These are phyloP conservation scores for Cutaneotrichosporon dermatis DNA, from an alignment of 1,284 basidiomycete genomes.

Conservation along the genomic window DNA sequence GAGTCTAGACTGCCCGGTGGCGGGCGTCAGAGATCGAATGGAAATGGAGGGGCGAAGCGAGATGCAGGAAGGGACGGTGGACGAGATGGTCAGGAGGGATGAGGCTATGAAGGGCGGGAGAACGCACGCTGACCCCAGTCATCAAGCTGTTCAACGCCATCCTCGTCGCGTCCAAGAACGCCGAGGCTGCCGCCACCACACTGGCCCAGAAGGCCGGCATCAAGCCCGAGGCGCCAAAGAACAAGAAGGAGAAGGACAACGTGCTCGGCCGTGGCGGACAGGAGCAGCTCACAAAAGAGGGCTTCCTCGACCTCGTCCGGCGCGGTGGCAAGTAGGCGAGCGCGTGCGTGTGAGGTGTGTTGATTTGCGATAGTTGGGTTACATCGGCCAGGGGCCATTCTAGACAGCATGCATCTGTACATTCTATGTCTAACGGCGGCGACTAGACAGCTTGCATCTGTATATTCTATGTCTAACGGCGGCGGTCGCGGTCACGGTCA, in stretches of 20 bases:
- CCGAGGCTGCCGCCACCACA: slow-evolving; percentile 31
- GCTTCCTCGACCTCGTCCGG: slow-evolving; percentile 51
- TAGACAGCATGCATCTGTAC: background rate
- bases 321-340: slow-evolving; percentile 5
- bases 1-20: slow-evolving; percentile 20
- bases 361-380: background rate
- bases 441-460: background rate
- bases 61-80: no score
- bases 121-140: slow-evolving; percentile 26
- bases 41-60: background rate
- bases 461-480: background rate
- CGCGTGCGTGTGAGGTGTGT: background rate
- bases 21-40: background rate
- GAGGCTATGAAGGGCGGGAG: no score
- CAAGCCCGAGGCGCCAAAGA: slow-evolving; percentile 36
- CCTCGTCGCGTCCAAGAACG: slow-evolving; percentile 42
- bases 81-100: no score
- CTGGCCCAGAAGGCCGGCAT: slow-evolving; percentile 34
- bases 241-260: slow-evolving; percentile 48
- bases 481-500: background rate
- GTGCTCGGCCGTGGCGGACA: slow-evolving; percentile 45
- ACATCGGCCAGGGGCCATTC: background rate
- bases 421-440: background rate
- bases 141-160: slow-evolving; percentile 52
- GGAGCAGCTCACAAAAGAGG: slow-evolving; percentile 48